Evolutionary conservation across 768 basidiomycete species (phyloP), one percentile per base, ranked within the genome.

Genomic region (Leccinum sublutescens): DNA sequence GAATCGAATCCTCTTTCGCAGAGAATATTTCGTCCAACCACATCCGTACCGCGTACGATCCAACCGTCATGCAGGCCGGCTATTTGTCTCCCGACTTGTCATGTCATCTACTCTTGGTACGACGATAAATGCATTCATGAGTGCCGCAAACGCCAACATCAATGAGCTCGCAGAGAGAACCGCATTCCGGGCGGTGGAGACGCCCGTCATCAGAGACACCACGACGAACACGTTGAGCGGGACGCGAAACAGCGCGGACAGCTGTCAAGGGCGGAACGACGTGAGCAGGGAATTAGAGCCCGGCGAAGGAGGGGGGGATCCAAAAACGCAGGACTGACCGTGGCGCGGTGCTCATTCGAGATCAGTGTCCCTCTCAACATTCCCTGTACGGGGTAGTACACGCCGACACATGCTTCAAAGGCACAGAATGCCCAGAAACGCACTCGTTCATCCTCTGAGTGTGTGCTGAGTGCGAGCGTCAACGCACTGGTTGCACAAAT

Each of bases 331-430:
- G 45, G 17, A 69, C 82, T 64, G 61, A 89, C 88, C 54, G 89
- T 90, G 1, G 89, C 88, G 15, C 88, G 81, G 64, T 89, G 83
- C 66, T 89, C 88, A 59, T 90, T 85, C 1, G 85, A 76, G 12
- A 90, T 85, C 55, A 90, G 69, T 1, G 79, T 77, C 23, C 88
- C 86, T 43, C 86, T 79, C 21, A 90, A 73, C 80, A 87, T 89
- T 29, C 88, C 88, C 58, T 90, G 88, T 31, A 89, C 82, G 23
- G 88, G 88, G 66, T 90, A 90, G 66, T 90, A 90, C 83, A 88
- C 82, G 50, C 88, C 88, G 7, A 90, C 89, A 67, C 86, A 89
- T 15, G 82, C 86, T 69, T 91, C 88, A 61, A 89, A 91, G 14
- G 80, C 74, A 63, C 89, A 89, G 65, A 91, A 91, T 14, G 86